Percentiles rank a stretch among this genome's conserved stretches.
phyloP scores from a whole-genome alignment of 169 alveolate genomes.

The Plasmodium falciparum region DNA sequence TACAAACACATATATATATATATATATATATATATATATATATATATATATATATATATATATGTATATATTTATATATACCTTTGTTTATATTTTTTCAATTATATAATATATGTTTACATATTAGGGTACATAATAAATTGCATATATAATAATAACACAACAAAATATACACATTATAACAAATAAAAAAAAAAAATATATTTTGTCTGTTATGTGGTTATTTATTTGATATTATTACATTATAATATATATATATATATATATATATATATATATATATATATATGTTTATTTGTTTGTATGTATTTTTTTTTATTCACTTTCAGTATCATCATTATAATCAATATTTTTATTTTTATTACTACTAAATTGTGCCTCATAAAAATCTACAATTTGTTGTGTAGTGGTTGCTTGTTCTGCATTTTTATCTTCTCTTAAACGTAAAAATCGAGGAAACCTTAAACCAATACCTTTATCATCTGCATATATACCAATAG shows the following conservation, averaged over 20 bases:
- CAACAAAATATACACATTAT: too few relatives aligned
- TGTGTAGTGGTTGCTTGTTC: slow-evolving; percentile 94
- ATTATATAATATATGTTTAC: too few relatives aligned
- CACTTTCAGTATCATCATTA: slow-evolving; percentile 71
- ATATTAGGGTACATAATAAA: too few relatives aligned
- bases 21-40: too few relatives aligned
- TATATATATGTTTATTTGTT: too few relatives aligned
- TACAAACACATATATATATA: too few relatives aligned
- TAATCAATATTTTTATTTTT: slow-evolving; percentile 58
- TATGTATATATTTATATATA: too few relatives aligned
- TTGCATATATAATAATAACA: too few relatives aligned
- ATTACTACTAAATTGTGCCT: slow-evolving; percentile 80
- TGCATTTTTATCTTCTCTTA: slow-evolving; percentile 96
- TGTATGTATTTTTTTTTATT: slow-evolving; percentile 2
- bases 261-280: not conserved
- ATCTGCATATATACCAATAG: slow-evolving; percentile 87
- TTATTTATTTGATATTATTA: not conserved
- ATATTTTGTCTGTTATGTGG: too few relatives aligned
- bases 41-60: too few relatives aligned
- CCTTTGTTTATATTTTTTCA: too few relatives aligned
- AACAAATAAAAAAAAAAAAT: too few relatives aligned
- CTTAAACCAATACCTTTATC: slow-evolving; percentile 97
- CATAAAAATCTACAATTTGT: slow-evolving; percentile 92
- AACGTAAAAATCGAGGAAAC: slow-evolving; percentile 97
- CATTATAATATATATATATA: not conserved